Evolutionary conservation across 1,284 basidiomycete genomes (phyloP), one percentile per base, ranked within the genome.

Genomic region (Leccinum fallax): DNA sequence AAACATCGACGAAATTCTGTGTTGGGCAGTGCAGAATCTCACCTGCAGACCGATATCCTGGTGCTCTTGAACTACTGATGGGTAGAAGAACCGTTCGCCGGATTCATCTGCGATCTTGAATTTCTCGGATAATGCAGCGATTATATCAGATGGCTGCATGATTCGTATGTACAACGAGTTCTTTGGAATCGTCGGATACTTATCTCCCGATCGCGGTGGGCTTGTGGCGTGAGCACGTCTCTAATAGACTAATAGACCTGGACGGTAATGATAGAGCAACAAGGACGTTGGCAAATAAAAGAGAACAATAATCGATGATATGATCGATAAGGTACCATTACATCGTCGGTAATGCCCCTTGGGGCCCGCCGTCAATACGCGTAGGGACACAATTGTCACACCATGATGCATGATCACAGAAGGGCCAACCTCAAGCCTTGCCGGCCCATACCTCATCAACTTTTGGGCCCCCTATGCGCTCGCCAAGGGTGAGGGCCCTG

Each of bases 31-130:
- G 46, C 19, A 55, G 4, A 60, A 55, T 74, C 78, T 64, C 66
- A 92, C 93, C 77, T 92, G 82, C 56, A 90, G 74, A 26, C 82
- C 86, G 40, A 79, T 71, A 59, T 93, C 90, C 15, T 75, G 69
- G 67, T 91, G 84, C 46, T 79, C 81, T 64, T 83, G 79, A 28
- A 87, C 75, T 4, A 84, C 85, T 2, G 92, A 94, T 21, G 88
- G 86, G 71, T 90, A 95, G 79, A 91, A 91, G 48, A 90, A 77
- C 32, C 93, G 77, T 72, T 93, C 89, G 2, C 89, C 89, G 16
- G 85, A 82, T n/a, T 81, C 77, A 32, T 80, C 78, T 11, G 90
- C 93, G 38, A 77, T 77, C 26, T 85, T 81, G 69, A 89, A 94
- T 61, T 80, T 79, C 15, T 78, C 76, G 2, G 86, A 82, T 13